Conservation (phyloP, 306 rosid genomes). For the Macrotyloma uniflorum region DNA sequence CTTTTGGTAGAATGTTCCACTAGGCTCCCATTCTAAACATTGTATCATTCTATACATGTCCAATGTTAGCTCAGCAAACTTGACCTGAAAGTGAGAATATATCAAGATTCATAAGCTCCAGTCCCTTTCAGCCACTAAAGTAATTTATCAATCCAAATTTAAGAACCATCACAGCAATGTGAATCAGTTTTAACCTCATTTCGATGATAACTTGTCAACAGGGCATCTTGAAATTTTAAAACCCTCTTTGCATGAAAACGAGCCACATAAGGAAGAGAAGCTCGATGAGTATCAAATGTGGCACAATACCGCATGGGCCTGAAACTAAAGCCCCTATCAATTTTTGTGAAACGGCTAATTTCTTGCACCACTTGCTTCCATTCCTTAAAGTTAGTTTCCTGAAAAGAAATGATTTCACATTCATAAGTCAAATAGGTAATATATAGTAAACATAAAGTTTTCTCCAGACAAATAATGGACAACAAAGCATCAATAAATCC, state of each 20-base stretch:
- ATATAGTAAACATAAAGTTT: constrained; percentile 21
- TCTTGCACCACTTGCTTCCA: constrained; percentile 98
- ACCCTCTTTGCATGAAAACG: constrained; percentile 96
- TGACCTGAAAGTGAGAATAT: constrained; percentile 68
- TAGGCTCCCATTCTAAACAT: constrained; percentile 97
- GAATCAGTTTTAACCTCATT: constrained; percentile 71
- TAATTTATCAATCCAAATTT: constrained; percentile 21
- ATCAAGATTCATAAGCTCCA: constrained; percentile 40
- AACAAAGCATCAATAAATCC: constrained; percentile 28
- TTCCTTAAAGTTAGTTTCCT: constrained; percentile 92
- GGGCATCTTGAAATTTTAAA: constrained; percentile 83
- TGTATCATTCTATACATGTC: constrained; percentile 93
- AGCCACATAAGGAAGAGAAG: constrained; percentile 82
- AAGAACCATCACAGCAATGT: constrained; percentile 12
- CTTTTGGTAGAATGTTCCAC: constrained; percentile 79
- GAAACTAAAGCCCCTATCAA: constrained; percentile 63
- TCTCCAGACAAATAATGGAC: constrained; percentile 16
- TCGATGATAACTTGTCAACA: constrained; percentile 86
- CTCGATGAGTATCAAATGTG: constrained; percentile 67
- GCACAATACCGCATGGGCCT: constrained; percentile 86
- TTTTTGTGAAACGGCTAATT: constrained; percentile 80
- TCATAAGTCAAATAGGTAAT: constrained; percentile 43
- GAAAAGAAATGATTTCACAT: constrained; percentile 46
- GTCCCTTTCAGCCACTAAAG: constrained; percentile 19
- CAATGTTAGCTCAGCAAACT: constrained; percentile 92